Percentiles rank a stretch among this genome's conserved stretches.
Conservation (phyloP, 768 basidiomycete genomes). For the Suillus occidentalis region DNA sequence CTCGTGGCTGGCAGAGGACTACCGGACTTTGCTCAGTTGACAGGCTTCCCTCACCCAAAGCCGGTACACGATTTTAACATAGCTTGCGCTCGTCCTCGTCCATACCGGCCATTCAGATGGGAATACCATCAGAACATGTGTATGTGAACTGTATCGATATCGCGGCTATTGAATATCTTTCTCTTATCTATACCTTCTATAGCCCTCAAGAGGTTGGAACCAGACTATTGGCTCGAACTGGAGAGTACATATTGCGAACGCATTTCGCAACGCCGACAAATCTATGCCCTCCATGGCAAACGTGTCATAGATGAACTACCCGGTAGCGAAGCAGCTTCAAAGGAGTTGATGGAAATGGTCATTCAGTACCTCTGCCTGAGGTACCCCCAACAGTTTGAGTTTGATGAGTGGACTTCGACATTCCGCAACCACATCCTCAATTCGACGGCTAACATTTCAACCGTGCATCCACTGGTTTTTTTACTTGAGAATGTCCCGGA, state of each 20-base stretch:
- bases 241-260: conserved; percentile 50
- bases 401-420: conserved; percentile 32
- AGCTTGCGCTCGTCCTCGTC: conserved; percentile 43
- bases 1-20: conserved; percentile 13
- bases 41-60: conserved; percentile 43
- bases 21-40: conserved; percentile 42
- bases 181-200: background rate
- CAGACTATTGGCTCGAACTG: conserved; percentile 58
- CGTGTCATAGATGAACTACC: conserved; percentile 46
- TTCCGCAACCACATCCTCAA: conserved; percentile 47
- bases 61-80: conserved; percentile 46
- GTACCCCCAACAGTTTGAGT: conserved; percentile 54
- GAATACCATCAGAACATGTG: conserved; percentile 58
- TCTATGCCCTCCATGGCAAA: conserved; percentile 40
- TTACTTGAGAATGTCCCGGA: conserved; percentile 54
- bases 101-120: conserved; percentile 59
- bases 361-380: conserved; percentile 55
- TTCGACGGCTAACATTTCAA: conserved; percentile 27
- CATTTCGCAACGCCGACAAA: conserved; percentile 41
- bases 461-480: conserved; percentile 39
- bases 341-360: conserved; percentile 55
- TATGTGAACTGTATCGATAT: conserved; percentile 16
- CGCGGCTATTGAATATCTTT: background rate
- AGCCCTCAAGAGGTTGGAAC: conserved; percentile 49
- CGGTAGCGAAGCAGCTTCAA: conserved; percentile 48